phyloP scores from a whole-genome alignment of 495 filamentous ascomycete genomes.

The Bryoglossum gracile region DNA sequence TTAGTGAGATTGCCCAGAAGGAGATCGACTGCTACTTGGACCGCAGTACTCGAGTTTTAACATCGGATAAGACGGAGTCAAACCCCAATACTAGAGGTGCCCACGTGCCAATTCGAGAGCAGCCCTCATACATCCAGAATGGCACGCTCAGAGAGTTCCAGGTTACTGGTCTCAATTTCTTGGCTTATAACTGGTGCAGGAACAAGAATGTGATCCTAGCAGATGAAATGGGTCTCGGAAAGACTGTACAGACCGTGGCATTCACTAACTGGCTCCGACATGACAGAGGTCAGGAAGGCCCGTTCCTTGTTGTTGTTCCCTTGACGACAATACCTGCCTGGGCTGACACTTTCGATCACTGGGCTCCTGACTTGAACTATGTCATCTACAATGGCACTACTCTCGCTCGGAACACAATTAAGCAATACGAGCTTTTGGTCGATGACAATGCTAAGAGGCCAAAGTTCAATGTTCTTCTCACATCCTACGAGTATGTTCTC shows the following conservation, averaged over 20 bases:
- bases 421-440: constrained; percentile 78
- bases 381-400: constrained; percentile 91
- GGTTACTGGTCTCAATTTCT: constrained; percentile 85
- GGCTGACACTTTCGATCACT: constrained; percentile 95
- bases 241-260: constrained; percentile 94
- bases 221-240: constrained; percentile 97
- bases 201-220: constrained; percentile 91
- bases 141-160: constrained; percentile 92
- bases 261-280: constrained; percentile 99
- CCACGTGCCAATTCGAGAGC: constrained; percentile 64
- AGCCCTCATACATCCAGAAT: constrained; percentile 76
- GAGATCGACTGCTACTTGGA: constrained; percentile 89
- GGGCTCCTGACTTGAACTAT: constrained; percentile 95
- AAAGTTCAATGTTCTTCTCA: constrained; percentile 93
- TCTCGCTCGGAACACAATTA: constrained; percentile 70
- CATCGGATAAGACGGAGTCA: constrained; percentile 67
- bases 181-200: constrained; percentile 89
- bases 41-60: constrained; percentile 64
- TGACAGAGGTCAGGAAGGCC: constrained; percentile 79
- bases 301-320: constrained; percentile 92
- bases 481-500: constrained; percentile 92
- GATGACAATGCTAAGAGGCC: constrained; percentile 75
- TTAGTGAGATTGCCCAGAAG: constrained; percentile 69
- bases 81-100: constrained; percentile 63
- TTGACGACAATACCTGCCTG: constrained; percentile 94